Evolutionary conservation across 1,284 basidiomycete species (phyloP).

Genomic region (Coniferiporia weirii): DNA sequence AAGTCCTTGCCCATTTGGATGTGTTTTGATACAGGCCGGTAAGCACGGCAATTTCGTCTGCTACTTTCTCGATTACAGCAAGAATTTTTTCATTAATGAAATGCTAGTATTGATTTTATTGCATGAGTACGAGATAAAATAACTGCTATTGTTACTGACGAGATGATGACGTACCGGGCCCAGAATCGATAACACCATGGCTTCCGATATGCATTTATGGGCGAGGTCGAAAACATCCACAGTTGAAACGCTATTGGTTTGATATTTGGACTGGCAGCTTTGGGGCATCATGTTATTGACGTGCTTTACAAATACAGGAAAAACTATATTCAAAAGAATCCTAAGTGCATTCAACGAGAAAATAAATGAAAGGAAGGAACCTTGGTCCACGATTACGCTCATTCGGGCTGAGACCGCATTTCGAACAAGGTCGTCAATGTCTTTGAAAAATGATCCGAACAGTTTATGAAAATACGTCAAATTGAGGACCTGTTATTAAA

Average conservation of each 20-base stretch:
- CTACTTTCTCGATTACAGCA: not conserved
- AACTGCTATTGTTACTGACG: not conserved
- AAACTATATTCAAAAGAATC: not conserved
- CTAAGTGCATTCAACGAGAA: not conserved
- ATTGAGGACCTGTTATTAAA: not conserved
- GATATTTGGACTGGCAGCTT: not conserved
- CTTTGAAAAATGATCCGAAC: not conserved
- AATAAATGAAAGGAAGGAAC: not conserved
- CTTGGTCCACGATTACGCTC: not conserved
- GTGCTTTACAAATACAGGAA: not conserved
- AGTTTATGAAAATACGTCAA: not conserved
- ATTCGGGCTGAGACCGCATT: not conserved
- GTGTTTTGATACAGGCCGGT: not conserved
- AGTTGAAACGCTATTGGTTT: not conserved
- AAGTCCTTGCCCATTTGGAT: not conserved
- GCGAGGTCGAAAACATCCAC: not conserved
- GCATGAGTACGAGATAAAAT: too few relatives aligned
- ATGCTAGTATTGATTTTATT: not conserved
- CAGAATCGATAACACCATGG: not conserved
- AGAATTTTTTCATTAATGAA: not conserved
- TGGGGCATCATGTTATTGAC: not conserved
- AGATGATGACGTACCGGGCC: not conserved
- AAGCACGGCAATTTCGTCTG: not conserved
- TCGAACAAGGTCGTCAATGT: not conserved
- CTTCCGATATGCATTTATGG: not conserved